Base-by-base conservation (phyloP, 2,329 filamentous ascomycete genomes). In the Clonostachys solani region DNA sequence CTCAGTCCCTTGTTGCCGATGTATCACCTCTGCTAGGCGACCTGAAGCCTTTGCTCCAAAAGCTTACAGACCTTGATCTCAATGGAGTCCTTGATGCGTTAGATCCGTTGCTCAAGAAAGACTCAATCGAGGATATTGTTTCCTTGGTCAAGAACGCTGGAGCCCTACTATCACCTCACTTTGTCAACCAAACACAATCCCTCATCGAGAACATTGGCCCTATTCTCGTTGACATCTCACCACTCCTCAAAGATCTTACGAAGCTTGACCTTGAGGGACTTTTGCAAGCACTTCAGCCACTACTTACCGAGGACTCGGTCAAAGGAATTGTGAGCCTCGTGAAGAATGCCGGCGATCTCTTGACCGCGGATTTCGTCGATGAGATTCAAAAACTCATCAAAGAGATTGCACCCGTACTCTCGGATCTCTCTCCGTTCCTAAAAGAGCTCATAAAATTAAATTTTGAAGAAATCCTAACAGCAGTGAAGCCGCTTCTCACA, bases 251-350 rank as follows among this genome's bases (percentile, higher is more conserved):
- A 2, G 54, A 53, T 4, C 37, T 64, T 2, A 48, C 60, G 40
- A 58, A 65, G 43, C 55, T 70, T 5, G 62, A 71, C 23, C 53
- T 72, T 1, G 51, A 60, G 40, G 58, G 58, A 36, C 52, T 64
- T n/a, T 40, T 64, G 10, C 48, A 58, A 23, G 48, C 33, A 3
- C 44, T 56, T 8, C 33, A 50, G 43, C 50, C 62, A 2, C 48
- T 65, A 23, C 57, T 67, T 1, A 51, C 58, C 16, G 52, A 55
- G 19, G 52, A 60, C 33, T 49, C 59, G 0, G 60, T 64, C 38
- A 49, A 56, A 35, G 52, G 48, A 17, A 41, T 67, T 7, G 58
- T 62, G 6, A 49, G 37, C 5, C 49, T 69, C 2, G 49, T 69
- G 5, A 53, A 62, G 3, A 50, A 52, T 0, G 49, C 56, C 6